Base-by-base conservation (phyloP, 371 early-diverging fungal genomes). In the Apophysomyces sp. region DNA sequence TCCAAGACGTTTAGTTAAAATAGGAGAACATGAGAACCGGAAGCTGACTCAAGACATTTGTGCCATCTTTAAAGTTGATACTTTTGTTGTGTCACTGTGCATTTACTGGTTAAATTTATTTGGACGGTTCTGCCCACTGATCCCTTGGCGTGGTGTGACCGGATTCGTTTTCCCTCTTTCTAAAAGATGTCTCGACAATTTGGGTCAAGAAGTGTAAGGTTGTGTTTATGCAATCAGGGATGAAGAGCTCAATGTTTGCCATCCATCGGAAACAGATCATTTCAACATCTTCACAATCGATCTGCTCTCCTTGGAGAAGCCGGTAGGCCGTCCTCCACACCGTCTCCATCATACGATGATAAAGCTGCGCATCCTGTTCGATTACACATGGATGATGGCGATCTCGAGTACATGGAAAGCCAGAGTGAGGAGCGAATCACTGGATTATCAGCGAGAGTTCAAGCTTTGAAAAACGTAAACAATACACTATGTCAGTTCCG, bases 281-380 rank as follows among this genome's bases (percentile, higher is more conserved):
- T 71, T 56, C 81, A 80, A 66, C 73, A 80, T 57, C 65, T 80
- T 31, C 81, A 80, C 37, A 80, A 80, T 58, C 70, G 81, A 41
- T 62, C 76, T 4, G 66, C 72, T 24, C 57, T 80, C 9, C 65
- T 80, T 34, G 81, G 74, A 24, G 73, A 75, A 15, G 16, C 55
- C 3, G 29, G 65, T 63, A 34, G 61, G 57, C 58, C 58, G 27
- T 32, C 60, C 37, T 55, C 61, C 3, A 66, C 68, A 28, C 72
- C 70, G 40, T 71, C 74, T 16, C 68, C 76, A 49, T 60, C 66
- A 51, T 66, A 13, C 58, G 66, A 51, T 66, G 68, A 40, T 57
- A 66, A 55, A 44, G 67, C 4, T 31, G 58, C 40, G 52, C 64
- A 39, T 34, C 68, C 63, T 8, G 21, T 57, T 13, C 61, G 69